Evolutionary conservation across 805 yeast genomes (phyloP).

Genomic region (Metschnikowia similis): DNA sequence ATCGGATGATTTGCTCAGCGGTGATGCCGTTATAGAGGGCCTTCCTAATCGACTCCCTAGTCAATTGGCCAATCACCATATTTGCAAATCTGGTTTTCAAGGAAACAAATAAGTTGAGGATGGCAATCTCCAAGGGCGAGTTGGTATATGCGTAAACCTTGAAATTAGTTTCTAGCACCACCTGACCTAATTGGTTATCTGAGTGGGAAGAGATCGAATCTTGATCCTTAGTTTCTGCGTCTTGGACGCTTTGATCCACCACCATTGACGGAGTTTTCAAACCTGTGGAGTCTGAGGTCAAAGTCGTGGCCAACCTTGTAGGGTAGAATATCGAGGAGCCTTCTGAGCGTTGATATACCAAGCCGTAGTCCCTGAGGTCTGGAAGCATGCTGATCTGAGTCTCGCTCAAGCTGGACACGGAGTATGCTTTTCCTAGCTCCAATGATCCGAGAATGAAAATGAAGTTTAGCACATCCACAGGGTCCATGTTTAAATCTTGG

Average conservation of each 20-base stretch:
- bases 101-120: slow-evolving; percentile 82
- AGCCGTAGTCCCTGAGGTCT: slow-evolving; percentile 87
- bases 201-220: slow-evolving; percentile 12
- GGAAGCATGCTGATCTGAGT: slow-evolving; percentile 85
- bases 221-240: slow-evolving; percentile 20
- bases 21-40: slow-evolving; percentile 89
- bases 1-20: slow-evolving; percentile 89
- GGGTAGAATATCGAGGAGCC: slow-evolving; percentile 74
- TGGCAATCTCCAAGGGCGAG: slow-evolving; percentile 92
- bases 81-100: slow-evolving; percentile 80
- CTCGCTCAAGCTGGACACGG: slow-evolving; percentile 61
- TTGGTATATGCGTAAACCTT: slow-evolving; percentile 89
- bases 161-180: slow-evolving; percentile 91
- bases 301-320: slow-evolving; percentile 81
- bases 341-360: slow-evolving; percentile 62
- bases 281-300: slow-evolving; percentile 78
- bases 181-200: slow-evolving; percentile 51
- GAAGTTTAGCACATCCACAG: slow-evolving; percentile 92
- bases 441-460: slow-evolving; percentile 90
- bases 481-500: slow-evolving; percentile 83
- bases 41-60: slow-evolving; percentile 83
- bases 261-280: slow-evolving; percentile 71
- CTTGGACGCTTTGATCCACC: slow-evolving; percentile 57
- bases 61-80: slow-evolving; percentile 89
- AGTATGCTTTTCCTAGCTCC: slow-evolving; percentile 85